Evolutionary conservation across 306 rosid genomes (phyloP).

Genomic region (Begonia loranthoides): DNA sequence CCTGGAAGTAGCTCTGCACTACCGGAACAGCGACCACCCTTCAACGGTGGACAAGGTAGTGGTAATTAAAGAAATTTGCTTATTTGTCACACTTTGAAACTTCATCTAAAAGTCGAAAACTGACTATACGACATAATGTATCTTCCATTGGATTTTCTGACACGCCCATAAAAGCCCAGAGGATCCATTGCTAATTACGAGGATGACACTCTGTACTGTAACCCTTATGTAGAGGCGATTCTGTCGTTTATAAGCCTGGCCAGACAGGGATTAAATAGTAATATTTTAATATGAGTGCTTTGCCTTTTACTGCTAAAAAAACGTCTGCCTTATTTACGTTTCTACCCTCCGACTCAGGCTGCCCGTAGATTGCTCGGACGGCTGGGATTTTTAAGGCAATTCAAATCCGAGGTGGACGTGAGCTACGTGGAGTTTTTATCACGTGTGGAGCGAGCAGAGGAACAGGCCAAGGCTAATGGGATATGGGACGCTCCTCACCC

Average conservation of each 20-base stretch:
- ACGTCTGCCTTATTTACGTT: slow-evolving; percentile 8
- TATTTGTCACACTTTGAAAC: not conserved
- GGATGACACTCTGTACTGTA: slow-evolving; percentile 11
- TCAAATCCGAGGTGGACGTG: slow-evolving; percentile 54
- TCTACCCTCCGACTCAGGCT: slow-evolving; percentile 21
- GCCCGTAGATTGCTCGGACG: slow-evolving; percentile 34
- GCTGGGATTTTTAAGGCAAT: slow-evolving; percentile 35
- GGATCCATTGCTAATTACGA: slow-evolving; percentile 31
- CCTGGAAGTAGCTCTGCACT: slow-evolving; percentile 73
- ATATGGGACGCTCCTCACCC: slow-evolving; percentile 92
- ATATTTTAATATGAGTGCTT: slow-evolving; percentile 26
- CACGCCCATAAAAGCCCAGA: slow-evolving; percentile 29
- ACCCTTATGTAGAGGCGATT: no score
- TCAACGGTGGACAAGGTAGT: slow-evolving; percentile 50
- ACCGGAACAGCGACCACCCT: slow-evolving; percentile 23
- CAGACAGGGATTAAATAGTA: slow-evolving; percentile 64
- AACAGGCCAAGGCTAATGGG: slow-evolving; percentile 51
- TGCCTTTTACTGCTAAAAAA: slow-evolving; percentile 5
- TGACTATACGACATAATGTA: slow-evolving; percentile 31
- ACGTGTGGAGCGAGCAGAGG: slow-evolving; percentile 79
- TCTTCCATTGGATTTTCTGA: slow-evolving; percentile 92
- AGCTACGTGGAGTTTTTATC: slow-evolving; percentile 49
- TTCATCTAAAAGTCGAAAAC: not conserved
- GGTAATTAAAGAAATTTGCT: no score
- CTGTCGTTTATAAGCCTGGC: slow-evolving; percentile 18